phyloP scores from a whole-genome alignment of 805 yeast species.

The Saturnispora dispora region DNA sequence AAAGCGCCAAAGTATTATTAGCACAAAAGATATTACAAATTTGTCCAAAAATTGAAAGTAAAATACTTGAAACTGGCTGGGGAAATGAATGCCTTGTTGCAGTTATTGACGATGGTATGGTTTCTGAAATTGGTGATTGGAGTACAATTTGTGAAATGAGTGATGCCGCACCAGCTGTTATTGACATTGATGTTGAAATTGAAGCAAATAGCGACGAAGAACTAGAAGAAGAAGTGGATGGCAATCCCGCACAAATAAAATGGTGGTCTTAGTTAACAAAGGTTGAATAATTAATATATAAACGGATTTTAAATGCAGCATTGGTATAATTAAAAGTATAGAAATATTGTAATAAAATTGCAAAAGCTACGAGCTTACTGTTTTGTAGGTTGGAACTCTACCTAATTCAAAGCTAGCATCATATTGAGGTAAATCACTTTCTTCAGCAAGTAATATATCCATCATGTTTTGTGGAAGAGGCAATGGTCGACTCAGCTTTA shows the following conservation, averaged over 20 bases:
- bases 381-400: constrained; percentile 2
- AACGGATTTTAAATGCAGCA: background rate
- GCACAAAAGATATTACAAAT: constrained; percentile 34
- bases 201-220: background rate
- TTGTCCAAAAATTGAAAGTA: constrained; percentile 27
- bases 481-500: background rate
- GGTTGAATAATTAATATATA: background rate
- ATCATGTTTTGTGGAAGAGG: background rate
- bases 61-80: constrained; percentile 32
- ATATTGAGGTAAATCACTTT: constrained; percentile 1
- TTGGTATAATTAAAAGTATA: background rate
- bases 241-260: background rate
- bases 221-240: background rate
- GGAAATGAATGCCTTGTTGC: constrained; percentile 43
- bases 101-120: constrained; percentile 29
- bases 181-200: constrained; percentile 3
- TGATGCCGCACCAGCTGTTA: background rate
- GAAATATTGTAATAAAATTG: background rate
- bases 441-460: constrained; percentile 1
- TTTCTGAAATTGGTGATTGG: constrained; percentile 21
- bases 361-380: background rate
- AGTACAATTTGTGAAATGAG: background rate
- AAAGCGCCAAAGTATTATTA: constrained; percentile 15
- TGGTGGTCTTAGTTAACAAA: constrained; percentile 2
- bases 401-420: background rate